Base-by-base conservation (phyloP, 78 protist species). In the Guillardia theta region DNA sequence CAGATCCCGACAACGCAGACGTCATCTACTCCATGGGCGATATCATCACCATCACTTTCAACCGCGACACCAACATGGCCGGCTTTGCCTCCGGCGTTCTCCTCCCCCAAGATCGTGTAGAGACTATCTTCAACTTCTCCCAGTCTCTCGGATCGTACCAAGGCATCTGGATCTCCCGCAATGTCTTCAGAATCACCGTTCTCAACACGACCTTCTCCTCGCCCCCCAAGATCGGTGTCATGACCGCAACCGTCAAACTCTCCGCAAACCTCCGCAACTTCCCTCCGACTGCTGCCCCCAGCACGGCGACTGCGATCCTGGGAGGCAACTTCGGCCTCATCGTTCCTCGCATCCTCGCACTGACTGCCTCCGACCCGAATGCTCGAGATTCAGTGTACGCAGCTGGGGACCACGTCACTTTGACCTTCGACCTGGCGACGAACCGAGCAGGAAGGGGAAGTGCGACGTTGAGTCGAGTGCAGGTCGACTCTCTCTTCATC, bases 41-140 rank as follows among this genome's bases (percentile, higher is more conserved):
- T 50, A 78, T 30, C 0, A 78, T 78, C 90, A 43, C 90, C 33
- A 43, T 78, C 90, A 78, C 45, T 6, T 78, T 78, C 48, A 78
- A 78, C 48, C 45, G 48, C 18, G 90, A 78, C 90, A 78, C 90
- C 18, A 78, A 78, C 41, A 70, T 70, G 83, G 83, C 70, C 27
- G 70, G 70, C 27, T 58, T 58, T 30, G 27, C 70, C 70, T 30
- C 27, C 2, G 39, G 21, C 70, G 21, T 30, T 6, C 70, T 30
- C 27, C 70, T 58, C 6, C 27, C 70, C 6, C 70, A 24, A 1
- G 6, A 24, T 9, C 70, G 27, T 24, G 27, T 30, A 8, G 21
- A 1, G 4, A 6, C 1, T 8, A 27, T 58, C 6, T 30, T 58
- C 70, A 24, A 30, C 70, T 58, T 58, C 70, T 58, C 70, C 27